Evolutionary conservation across 2,329 filamentous ascomycete genomes (phyloP), one percentile per base, ranked within the genome.

Genomic region (Diplocarpon mali): DNA sequence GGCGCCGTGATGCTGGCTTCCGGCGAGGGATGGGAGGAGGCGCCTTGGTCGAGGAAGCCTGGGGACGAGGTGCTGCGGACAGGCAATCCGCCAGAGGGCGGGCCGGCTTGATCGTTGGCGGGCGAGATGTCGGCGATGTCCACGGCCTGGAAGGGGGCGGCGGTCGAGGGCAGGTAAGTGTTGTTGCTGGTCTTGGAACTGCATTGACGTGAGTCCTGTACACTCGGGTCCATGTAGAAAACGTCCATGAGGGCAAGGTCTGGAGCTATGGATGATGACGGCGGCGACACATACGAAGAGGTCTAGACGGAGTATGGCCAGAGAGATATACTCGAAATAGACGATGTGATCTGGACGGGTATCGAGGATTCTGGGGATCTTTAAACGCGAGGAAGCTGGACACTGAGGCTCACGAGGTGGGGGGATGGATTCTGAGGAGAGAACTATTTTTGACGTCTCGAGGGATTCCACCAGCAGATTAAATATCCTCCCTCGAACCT

Each of bases 151-250:
- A 61, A 57, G 42, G 58, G 56, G 35, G 54, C 42, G 43, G 54
- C 52, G 31, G 57, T 55, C 35, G 56, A 53, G 38, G 59, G 59
- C 32, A 58, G 54, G 53, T 59, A 53, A 47, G 52, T 56, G 46
- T 53, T 58, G 42, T 55, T 56, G 46, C 53, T 58, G 42, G 56
- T 52, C 54, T 55, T 52, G 45, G 57, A 60, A 56, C 59, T 61
- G 50, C 47, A 54, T 48, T 58, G 55, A 49, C 52, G 57, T 61
- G 58, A 61, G 57, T 57, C 55, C 57, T 53, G 46, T 50, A 48
- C 43, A 46, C 51, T 52, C 50, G 52, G 51, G 47, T 57, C 54
- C 56, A 60, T 57, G 60, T 58, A 60, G 48, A 50, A 52, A 50
- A 52, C 52, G 47, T 60, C 58, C 58, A 61, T 60, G 43, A 54